These are phyloP conservation scores for Hypoxylon intermedium DNA, from an alignment of 495 filamentous ascomycete species.

Conservation along the genomic window DNA sequence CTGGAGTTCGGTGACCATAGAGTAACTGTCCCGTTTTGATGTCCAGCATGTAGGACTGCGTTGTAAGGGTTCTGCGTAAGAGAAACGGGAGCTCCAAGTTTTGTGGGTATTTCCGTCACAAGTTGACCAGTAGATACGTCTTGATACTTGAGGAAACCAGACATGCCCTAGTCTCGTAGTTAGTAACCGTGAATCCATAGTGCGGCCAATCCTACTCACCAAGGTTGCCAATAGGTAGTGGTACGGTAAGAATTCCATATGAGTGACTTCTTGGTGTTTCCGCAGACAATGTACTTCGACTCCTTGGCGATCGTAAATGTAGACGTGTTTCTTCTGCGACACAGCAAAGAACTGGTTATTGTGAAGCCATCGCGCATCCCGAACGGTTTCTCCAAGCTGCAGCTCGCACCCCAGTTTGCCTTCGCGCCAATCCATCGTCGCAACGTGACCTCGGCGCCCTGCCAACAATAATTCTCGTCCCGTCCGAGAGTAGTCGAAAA, in stretches of 20 bases:
- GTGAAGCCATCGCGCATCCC: slow-evolving; percentile 91
- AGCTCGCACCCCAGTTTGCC: slow-evolving; percentile 90
- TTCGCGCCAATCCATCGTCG: slow-evolving; percentile 94
- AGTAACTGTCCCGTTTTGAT: slow-evolving; percentile 92
- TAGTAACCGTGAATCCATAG: slow-evolving; percentile 27
- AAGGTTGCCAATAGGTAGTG: slow-evolving; percentile 92
- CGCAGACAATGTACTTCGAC: slow-evolving; percentile 90
- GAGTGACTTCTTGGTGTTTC: slow-evolving; percentile 89
- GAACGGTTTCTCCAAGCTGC: slow-evolving; percentile 85
- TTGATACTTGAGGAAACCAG: slow-evolving; percentile 89
- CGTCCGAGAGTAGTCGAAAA: slow-evolving; percentile 85
- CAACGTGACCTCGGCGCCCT: slow-evolving; percentile 92
- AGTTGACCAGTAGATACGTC: slow-evolving; percentile 91
- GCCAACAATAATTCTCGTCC: slow-evolving; percentile 84
- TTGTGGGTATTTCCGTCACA: slow-evolving; percentile 82
- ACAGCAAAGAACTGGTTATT: slow-evolving; percentile 96
- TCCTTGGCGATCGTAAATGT: slow-evolving; percentile 88
- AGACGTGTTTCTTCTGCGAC: slow-evolving; percentile 94
- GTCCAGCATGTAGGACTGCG: slow-evolving; percentile 87
- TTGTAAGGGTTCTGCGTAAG: slow-evolving; percentile 89
- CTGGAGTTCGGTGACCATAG: slow-evolving; percentile 95
- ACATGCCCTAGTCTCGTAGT: slow-evolving; percentile 65
- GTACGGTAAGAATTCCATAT: slow-evolving; percentile 95
- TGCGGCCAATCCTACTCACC: slow-evolving; percentile 53
- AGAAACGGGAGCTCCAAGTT: slow-evolving; percentile 80